Evolutionary conservation across 164 flowering plant species (phyloP), one percentile per base, ranked within the genome.

Genomic region (Vitis cinerea): DNA sequence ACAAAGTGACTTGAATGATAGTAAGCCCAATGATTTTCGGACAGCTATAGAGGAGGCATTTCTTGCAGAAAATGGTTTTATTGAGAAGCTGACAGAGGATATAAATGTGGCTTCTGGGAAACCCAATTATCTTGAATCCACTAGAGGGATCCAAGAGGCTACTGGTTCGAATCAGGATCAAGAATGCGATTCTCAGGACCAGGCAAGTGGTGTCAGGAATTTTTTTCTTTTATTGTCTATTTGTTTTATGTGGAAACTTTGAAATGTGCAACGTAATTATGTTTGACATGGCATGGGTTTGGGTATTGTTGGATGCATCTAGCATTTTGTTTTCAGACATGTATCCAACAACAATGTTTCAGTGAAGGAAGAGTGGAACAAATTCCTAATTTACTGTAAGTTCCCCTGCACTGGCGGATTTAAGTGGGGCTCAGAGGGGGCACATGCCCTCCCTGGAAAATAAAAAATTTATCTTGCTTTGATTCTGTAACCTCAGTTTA

Each of bases 21-120:
- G 88, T 83, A 82, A 77, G 67, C 91, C 87, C n/a, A 65, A 71
- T 60, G 89, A 86, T 52, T 86, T 93, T 65, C 87, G 82, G 64
- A 81, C 79, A 77, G 99, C 99, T 29, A 76, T 92, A 50, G 97
- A 96, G 69, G 98, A 96, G 80, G 99, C 97, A 2, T 87, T 86
- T 84, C 68, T 93, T 63, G 98, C 92, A 65, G 99, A 93, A 57
- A 71, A 83, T 71, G 96, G 97, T 7, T 85, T 83, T 74, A 78
- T 73, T 15, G 88, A 82, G 63, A 81, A 73, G 64, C 61, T 80
- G 75, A 72, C 61, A 15, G 77, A 74, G 13, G 89, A 87, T 61
- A 78, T 80, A 71, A 82, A 74, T 70, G 66, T 73, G 66, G 87
- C 78, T 29, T 80, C 75, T 76, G 86, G 75, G 61, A 82, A 80